A percentile compares a stretch with the other conserved stretches of the same genome.
Conservation (phyloP, 164 flowering plant species). For the Amborella trichopoda region DNA sequence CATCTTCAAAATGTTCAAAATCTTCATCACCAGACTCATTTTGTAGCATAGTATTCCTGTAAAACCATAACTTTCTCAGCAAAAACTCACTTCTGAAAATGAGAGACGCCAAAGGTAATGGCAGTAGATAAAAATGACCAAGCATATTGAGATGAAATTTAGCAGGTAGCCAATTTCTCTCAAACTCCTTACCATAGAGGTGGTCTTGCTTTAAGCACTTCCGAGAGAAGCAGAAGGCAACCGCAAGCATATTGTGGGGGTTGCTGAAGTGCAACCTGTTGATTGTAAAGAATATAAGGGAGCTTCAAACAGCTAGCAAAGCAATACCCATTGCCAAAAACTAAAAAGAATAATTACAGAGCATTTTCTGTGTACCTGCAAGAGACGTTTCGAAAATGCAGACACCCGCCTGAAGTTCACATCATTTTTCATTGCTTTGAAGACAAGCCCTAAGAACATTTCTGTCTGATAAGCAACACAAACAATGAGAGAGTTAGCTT, state of each 20-base stretch:
- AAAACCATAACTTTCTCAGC: conserved; percentile 1
- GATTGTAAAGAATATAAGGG: background rate
- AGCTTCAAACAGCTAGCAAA: background rate
- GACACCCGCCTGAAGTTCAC: conserved; percentile 73
- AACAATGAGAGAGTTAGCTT: background rate
- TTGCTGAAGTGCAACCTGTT: conserved; percentile 92
- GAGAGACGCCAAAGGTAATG: too few relatives aligned
- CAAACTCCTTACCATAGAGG: conserved; percentile 56
- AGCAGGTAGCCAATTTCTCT: too few relatives aligned
- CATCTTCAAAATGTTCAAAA: conserved; percentile 84
- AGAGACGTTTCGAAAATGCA: conserved; percentile 80
- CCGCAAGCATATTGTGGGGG: conserved; percentile 95
- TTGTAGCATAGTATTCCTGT: conserved; percentile 80
- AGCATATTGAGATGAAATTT: too few relatives aligned
- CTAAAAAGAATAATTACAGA: background rate
- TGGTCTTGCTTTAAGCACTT: conserved; percentile 91
- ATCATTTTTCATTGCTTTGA: conserved; percentile 84
- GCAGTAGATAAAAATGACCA: too few relatives aligned
- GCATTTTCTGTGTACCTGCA: conserved; percentile 78
- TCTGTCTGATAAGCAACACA: conserved; percentile 51
- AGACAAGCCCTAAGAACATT: conserved; percentile 75
- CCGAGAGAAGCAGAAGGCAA: conserved; percentile 83
- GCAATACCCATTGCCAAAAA: background rate
- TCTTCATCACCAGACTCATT: conserved; percentile 87
- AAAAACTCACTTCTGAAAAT: background rate